phyloP scores from a whole-genome alignment of 169 alveolate genomes.

The Plasmodium gaboni region DNA sequence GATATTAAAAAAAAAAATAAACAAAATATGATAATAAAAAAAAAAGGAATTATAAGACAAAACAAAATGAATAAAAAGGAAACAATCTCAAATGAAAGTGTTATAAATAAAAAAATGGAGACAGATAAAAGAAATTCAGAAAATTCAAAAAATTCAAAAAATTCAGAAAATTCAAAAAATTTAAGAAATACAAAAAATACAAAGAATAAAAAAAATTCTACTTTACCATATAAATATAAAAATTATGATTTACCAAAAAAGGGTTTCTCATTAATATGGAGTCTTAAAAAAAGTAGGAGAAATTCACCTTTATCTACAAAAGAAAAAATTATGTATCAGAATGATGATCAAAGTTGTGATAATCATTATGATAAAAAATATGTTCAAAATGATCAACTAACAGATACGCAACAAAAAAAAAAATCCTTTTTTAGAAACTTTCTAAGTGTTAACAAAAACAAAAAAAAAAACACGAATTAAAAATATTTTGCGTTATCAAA shows the following conservation, averaged over 20 bases:
- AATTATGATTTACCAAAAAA: constrained; percentile 69
- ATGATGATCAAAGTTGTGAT: too few species aligned
- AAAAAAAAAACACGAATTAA: neutral
- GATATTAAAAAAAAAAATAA: neutral
- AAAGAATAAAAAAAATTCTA: constrained; percentile 3
- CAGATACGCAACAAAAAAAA: constrained; percentile 17
- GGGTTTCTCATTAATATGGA: constrained; percentile 69
- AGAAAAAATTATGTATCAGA: constrained; percentile 40
- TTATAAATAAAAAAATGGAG: neutral
- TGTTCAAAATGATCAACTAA: neutral
- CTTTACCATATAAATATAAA: constrained; percentile 4
- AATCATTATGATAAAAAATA: neutral
- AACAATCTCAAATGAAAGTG: neutral
- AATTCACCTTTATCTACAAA: constrained; percentile 41
- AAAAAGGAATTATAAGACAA: neutral
- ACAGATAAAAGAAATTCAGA: neutral
- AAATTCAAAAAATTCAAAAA: neutral
- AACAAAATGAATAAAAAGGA: neutral
- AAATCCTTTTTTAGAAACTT: constrained; percentile 40
- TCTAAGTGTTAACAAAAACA: constrained; percentile 6
- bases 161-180: neutral
- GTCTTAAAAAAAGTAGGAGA: constrained; percentile 35
- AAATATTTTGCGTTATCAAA: too few species aligned
- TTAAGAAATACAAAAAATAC: neutral
- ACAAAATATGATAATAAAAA: neutral